phyloP scores from a whole-genome alignment of 441 rosid genomes.

The Populus hybrid region DNA sequence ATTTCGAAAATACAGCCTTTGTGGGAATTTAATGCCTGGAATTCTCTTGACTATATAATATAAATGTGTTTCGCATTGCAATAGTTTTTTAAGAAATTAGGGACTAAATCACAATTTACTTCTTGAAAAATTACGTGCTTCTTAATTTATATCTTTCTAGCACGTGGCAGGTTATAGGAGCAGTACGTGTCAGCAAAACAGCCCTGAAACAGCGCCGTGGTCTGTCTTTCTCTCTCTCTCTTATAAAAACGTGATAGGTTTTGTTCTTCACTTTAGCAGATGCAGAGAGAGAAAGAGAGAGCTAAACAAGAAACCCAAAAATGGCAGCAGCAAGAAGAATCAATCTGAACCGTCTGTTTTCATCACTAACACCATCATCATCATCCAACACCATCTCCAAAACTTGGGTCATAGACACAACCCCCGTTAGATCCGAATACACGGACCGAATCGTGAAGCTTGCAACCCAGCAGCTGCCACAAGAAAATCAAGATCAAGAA shows the following conservation, averaged over 20 bases:
- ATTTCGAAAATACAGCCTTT: conserved; percentile 25
- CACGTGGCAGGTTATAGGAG: background rate
- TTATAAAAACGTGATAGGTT: background rate
- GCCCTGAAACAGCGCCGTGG: background rate
- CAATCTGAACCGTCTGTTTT: conserved; percentile 27
- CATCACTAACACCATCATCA: conserved; percentile 16
- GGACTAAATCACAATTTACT: too few relatives aligned
- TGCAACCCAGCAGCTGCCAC: conserved; percentile 11
- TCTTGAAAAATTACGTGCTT: too few relatives aligned
- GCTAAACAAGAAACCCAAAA: background rate
- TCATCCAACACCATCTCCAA: background rate
- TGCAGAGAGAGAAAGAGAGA: background rate
- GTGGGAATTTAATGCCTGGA: conserved; percentile 71
- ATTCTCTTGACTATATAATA: conserved; percentile 33
- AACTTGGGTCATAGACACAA: background rate
- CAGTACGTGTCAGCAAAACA: background rate
- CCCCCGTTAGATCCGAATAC: background rate
- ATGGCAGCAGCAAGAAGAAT: conserved; percentile 27
- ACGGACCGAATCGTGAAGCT: conserved; percentile 24
- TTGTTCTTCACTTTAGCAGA: background rate
- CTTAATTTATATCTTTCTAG: too few relatives aligned
- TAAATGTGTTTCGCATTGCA: conserved; percentile 19
- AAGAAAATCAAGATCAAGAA: background rate
- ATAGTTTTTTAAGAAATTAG: too few relatives aligned
- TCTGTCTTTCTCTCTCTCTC: background rate